Conservation (phyloP, 805 yeast genomes). For the Kodamaea laetipori region DNA sequence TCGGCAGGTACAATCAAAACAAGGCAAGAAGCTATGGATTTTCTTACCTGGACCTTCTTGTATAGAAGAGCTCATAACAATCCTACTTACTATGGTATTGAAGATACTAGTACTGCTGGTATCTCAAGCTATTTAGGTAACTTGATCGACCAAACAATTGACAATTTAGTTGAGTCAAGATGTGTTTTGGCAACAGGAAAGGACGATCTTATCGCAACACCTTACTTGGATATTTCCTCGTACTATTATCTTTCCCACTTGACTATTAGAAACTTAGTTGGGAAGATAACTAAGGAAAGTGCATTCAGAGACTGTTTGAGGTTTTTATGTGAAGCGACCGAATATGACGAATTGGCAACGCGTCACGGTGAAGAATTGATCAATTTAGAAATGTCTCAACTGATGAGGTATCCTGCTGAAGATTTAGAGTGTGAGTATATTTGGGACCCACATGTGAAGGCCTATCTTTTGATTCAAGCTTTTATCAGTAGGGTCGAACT, state of each 20-base stretch:
- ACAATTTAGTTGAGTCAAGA: constrained; percentile 66
- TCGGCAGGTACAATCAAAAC: constrained; percentile 66
- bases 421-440: constrained; percentile 61
- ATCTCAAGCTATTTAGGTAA: constrained; percentile 58
- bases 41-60: constrained; percentile 74
- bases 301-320: constrained; percentile 64
- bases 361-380: constrained; percentile 90
- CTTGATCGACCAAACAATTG: constrained; percentile 69
- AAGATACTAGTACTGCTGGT: constrained; percentile 58
- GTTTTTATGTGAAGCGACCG: constrained; percentile 63
- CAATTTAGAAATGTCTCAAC: constrained; percentile 79
- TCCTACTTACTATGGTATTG: constrained; percentile 76
- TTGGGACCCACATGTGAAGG: constrained; percentile 88
- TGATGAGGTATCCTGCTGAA: constrained; percentile 61
- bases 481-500: constrained; percentile 69
- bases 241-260: constrained; percentile 91
- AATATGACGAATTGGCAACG: constrained; percentile 85
- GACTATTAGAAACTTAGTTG: constrained; percentile 72
- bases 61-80: constrained; percentile 75
- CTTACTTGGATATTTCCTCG: constrained; percentile 81
- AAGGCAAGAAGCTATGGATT: constrained; percentile 72
- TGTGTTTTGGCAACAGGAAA: constrained; percentile 60
- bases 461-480: constrained; percentile 72
- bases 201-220: constrained; percentile 63
- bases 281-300: constrained; percentile 48